These are phyloP conservation scores for Cercospora beticola DNA, from an alignment of 2,329 filamentous ascomycete genomes.

Conservation along the genomic window DNA sequence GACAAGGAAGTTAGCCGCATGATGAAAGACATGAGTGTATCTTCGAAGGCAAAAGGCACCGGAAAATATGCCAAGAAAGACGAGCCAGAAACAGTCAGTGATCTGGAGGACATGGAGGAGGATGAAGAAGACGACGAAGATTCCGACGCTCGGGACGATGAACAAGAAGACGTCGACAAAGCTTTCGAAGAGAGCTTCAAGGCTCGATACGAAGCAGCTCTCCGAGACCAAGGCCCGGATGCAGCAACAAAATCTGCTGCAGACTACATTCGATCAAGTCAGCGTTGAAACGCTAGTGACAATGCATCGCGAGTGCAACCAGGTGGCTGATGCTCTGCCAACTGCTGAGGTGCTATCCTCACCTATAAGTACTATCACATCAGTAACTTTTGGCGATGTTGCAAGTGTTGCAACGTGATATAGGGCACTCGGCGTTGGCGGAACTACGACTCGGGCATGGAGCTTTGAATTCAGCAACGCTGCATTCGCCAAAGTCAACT, in stretches of 20 bases:
- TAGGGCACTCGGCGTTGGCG: not conserved
- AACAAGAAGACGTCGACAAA: slow-evolving; percentile 57
- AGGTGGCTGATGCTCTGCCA: not conserved
- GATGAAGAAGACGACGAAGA: slow-evolving; percentile 45
- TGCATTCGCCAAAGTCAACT: not conserved
- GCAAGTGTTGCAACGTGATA: not conserved
- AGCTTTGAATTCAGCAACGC: not conserved
- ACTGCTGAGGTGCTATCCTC: not conserved
- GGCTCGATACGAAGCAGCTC: slow-evolving; percentile 72
- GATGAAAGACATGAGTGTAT: slow-evolving; percentile 86
- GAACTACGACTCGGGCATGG: not conserved
- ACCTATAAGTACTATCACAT: not conserved
- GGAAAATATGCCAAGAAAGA: slow-evolving; percentile 41
- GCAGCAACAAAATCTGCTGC: slow-evolving; percentile 21
- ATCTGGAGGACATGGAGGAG: slow-evolving; percentile 55
- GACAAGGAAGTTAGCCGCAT: slow-evolving; percentile 85
- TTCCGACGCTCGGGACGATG: slow-evolving; percentile 52
- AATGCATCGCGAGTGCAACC: not conserved
- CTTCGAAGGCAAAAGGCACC: slow-evolving; percentile 40
- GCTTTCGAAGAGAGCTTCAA: slow-evolving; percentile 67
- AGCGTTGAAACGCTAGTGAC: slow-evolving; percentile 19
- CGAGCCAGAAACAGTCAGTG: slow-evolving; percentile 53
- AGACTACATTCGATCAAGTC: slow-evolving; percentile 27
- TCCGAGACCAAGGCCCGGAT: slow-evolving; percentile 43
- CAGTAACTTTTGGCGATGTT: not conserved